These are phyloP conservation scores for Sporothrix variecibatus DNA, from an alignment of 2,329 filamentous ascomycete genomes.

Conservation along the genomic window DNA sequence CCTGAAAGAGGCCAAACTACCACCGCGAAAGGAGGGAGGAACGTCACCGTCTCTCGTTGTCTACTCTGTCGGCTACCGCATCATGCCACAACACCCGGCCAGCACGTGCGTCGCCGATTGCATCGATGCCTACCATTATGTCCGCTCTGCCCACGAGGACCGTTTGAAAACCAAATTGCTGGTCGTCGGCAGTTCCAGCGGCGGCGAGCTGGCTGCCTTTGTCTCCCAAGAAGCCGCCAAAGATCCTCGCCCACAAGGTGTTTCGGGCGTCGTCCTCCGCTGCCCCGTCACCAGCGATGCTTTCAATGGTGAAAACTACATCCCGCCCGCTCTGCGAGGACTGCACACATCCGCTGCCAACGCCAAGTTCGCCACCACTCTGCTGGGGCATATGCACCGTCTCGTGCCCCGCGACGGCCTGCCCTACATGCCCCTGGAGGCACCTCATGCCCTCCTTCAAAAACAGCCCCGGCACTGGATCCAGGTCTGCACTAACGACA, in stretches of 20 bases:
- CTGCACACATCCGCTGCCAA: slow-evolving; percentile 46
- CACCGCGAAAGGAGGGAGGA: slow-evolving; percentile 2
- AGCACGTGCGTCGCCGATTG: slow-evolving; percentile 47
- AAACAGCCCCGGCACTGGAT: slow-evolving; percentile 49
- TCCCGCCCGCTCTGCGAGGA: slow-evolving; percentile 41
- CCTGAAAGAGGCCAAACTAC: slow-evolving; percentile 35
- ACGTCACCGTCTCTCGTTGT: slow-evolving; percentile 35
- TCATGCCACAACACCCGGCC: slow-evolving; percentile 46
- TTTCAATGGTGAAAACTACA: slow-evolving; percentile 40
- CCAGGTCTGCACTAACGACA: slow-evolving; percentile 54
- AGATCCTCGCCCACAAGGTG: background rate
- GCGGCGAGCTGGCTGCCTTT: slow-evolving; percentile 50
- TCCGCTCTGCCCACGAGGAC: slow-evolving; percentile 30
- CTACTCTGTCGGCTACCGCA: slow-evolving; percentile 50
- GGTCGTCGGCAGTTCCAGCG: slow-evolving; percentile 50
- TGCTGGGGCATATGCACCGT: slow-evolving; percentile 39
- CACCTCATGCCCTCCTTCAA: slow-evolving; percentile 35
- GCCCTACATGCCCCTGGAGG: slow-evolving; percentile 47
- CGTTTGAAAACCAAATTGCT: slow-evolving; percentile 34
- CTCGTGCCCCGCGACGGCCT: slow-evolving; percentile 45
- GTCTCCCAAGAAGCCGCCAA: slow-evolving; percentile 41
- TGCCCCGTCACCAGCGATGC: slow-evolving; percentile 52
- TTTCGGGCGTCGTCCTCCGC: slow-evolving; percentile 46
- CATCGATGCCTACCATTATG: slow-evolving; percentile 40
- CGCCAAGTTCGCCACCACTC: slow-evolving; percentile 41